Percentiles rank a stretch among this genome's conserved stretches.
These are phyloP conservation scores for Volvox reticuliferus DNA, from an alignment of 139 green algal genomes.

Conservation along the genomic window DNA sequence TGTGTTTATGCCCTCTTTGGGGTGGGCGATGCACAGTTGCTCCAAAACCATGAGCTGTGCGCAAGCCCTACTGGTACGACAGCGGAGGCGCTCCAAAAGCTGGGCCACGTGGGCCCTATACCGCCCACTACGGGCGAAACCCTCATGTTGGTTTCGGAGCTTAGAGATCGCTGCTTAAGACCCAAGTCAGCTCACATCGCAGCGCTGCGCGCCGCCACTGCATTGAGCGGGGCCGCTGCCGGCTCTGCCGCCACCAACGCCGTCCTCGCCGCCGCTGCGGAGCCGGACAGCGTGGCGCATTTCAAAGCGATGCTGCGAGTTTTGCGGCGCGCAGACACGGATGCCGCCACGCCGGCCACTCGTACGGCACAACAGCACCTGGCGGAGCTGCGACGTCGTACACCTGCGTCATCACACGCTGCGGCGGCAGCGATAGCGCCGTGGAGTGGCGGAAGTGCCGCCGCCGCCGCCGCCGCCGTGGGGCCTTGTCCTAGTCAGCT, in stretches of 20 bases:
- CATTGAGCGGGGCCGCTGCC: neutral
- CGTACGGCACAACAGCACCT: neutral
- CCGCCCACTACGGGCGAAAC: constrained; percentile 27
- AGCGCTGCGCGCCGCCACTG: neutral
- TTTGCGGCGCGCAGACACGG: constrained; percentile 18
- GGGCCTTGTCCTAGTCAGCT: constrained; percentile 27
- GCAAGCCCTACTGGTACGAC: neutral
- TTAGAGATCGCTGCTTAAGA: constrained; percentile 14
- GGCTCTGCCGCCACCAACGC: neutral
- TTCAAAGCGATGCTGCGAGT: constrained; percentile 22
- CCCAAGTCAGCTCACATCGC: neutral
- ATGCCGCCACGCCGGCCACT: constrained; percentile 16
- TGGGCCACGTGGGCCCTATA: constrained; percentile 10
- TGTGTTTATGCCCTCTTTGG: no score
- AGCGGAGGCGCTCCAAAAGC: neutral
- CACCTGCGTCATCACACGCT: neutral
- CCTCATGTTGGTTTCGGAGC: constrained; percentile 25
- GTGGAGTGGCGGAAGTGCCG: neutral
- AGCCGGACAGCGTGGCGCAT: constrained; percentile 22
- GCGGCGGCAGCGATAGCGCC: neutral
- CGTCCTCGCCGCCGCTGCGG: neutral
- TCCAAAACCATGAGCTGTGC: constrained; percentile 49
- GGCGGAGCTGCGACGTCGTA: neutral
- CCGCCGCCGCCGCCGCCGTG: neutral
- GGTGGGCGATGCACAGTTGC: neutral